Percentiles rank a stretch among this genome's conserved stretches.
These are phyloP conservation scores for Termitomyces sp. DNA, from an alignment of 768 basidiomycete species.

Conservation along the genomic window DNA sequence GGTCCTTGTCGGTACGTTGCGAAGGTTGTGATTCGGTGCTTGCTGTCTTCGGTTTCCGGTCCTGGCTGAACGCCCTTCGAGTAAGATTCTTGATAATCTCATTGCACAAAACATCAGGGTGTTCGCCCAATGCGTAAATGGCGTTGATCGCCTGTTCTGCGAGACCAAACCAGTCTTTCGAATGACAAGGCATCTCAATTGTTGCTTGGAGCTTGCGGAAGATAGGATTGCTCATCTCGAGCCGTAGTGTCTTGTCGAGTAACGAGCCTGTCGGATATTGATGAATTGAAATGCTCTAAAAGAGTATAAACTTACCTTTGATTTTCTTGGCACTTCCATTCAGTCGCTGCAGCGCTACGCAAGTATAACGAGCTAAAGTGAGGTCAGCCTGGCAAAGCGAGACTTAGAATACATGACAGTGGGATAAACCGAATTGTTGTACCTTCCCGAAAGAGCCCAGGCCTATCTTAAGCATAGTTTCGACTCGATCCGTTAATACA, in stretches of 20 bases:
- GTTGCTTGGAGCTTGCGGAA: conserved; percentile 80
- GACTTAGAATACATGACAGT: neutral
- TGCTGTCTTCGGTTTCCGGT: conserved; percentile 20
- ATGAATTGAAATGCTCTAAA: neutral
- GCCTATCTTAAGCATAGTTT: conserved; percentile 82
- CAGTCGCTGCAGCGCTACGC: conserved; percentile 86
- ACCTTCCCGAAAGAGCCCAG: conserved; percentile 85
- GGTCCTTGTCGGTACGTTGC: conserved; percentile 28
- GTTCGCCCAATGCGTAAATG: conserved; percentile 90
- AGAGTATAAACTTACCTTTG: conserved; percentile 59
- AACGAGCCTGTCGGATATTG: conserved; percentile 62
- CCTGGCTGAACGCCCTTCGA: conserved; percentile 55
- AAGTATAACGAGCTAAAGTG: conserved; percentile 89
- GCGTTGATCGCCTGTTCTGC: conserved; percentile 98
- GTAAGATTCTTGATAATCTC: conserved; percentile 83
- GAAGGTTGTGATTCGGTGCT: conserved; percentile 12
- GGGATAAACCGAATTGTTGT: neutral
- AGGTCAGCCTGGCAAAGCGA: conserved; percentile 62
- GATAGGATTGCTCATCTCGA: conserved; percentile 84
- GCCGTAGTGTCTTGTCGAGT: conserved; percentile 77
- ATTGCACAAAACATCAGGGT: conserved; percentile 83
- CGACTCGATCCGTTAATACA: conserved; percentile 73
- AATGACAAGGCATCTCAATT: conserved; percentile 76
- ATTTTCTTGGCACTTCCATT: conserved; percentile 96
- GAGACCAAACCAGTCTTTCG: conserved; percentile 94